Percentiles rank a stretch among this genome's conserved stretches.
These are phyloP conservation scores for Mycena galopus DNA, from an alignment of 768 basidiomycete species.

Conservation along the genomic window DNA sequence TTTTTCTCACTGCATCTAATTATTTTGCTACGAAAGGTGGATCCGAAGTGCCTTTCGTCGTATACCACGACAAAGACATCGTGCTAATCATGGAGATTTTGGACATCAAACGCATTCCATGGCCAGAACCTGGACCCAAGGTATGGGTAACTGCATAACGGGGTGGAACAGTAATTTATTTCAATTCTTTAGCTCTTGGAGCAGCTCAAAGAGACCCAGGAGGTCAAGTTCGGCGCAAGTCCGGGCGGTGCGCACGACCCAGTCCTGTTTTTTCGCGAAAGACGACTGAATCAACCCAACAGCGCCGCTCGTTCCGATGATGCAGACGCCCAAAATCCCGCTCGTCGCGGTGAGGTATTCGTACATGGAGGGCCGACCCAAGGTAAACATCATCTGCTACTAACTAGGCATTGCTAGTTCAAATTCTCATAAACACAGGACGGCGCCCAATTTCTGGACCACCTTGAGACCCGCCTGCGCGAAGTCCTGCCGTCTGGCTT, in stretches of 20 bases:
- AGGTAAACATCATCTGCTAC: not conserved
- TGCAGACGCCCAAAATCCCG: slow-evolving; percentile 38
- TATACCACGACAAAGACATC: slow-evolving; percentile 21
- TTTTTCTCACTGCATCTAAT: not conserved
- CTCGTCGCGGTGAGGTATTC: slow-evolving; percentile 36
- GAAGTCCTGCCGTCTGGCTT: slow-evolving; percentile 28
- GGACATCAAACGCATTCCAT: slow-evolving; percentile 35
- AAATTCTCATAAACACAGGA: slow-evolving; percentile 13
- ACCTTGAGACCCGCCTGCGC: slow-evolving; percentile 33
- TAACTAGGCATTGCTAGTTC: not conserved
- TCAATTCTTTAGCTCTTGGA: slow-evolving; percentile 20
- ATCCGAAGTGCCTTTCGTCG: slow-evolving; percentile 23
- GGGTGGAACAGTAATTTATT: not conserved
- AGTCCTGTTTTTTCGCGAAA: not conserved
- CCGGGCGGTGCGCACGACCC: slow-evolving; percentile 23
- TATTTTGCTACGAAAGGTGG: slow-evolving; percentile 12
- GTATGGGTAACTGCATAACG: not conserved
- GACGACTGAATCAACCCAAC: not conserved
- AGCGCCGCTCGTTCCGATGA: slow-evolving; percentile 39
- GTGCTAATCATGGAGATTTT: slow-evolving; percentile 37
- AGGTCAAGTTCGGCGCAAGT: slow-evolving; percentile 32
- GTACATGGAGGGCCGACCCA: slow-evolving; percentile 37
- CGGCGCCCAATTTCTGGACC: slow-evolving; percentile 36
- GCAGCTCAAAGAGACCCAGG: slow-evolving; percentile 30
- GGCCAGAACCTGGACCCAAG: slow-evolving; percentile 36